Evolutionary conservation across 2,329 filamentous ascomycete species (phyloP), one percentile per base, ranked within the genome.

Genomic region (Neopestalotiopsis clavispora): DNA sequence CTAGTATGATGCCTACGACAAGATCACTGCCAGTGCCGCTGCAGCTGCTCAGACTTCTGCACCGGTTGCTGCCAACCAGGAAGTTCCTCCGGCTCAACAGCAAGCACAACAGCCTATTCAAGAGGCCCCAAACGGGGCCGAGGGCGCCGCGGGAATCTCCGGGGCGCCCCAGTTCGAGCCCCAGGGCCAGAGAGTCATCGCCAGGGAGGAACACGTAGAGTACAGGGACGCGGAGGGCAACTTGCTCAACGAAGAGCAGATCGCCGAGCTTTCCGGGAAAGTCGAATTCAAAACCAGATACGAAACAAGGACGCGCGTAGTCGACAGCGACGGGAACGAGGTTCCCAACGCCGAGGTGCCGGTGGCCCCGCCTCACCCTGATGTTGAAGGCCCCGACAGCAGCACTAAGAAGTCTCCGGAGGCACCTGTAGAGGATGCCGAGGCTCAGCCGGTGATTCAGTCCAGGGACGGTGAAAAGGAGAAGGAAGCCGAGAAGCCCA

Each of bases 221-320:
- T 99, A 97, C 83, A 92, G 96, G 67, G 96, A 98, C 80, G 94
- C 98, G 80, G 87, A 97, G 74, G 96, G 96, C 73, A 98, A 98
- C 77, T 80, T 98, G 40, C 88, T 99, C 40, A 85, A 95, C 76
- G 90, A 92, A 67, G 92, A 94, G 76, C 89, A 97, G 78, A 94
- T 99, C 69, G 89, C 92, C 76, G 89, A 88, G 23, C 89, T 99
- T 40, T 89, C 95, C 80, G 96, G 95, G 76, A 97, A 97, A 81
- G 95, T 98, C 69, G 94, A 94, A 76, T 98, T 99, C 83, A 91
- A 97, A 83, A 98, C 96, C 13, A 92, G 92, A 73, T 98, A 98
- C 79, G 95, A 98, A 85, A 98, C 95, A n/a, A 89, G 93, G 72
- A 98, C 94, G 9, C 91, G 94, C 69, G 82, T 98, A 68, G 86